Evolutionary conservation across 2,329 filamentous ascomycete genomes (phyloP), one percentile per base, ranked within the genome.

Genomic region (Pezicula carpinea): DNA sequence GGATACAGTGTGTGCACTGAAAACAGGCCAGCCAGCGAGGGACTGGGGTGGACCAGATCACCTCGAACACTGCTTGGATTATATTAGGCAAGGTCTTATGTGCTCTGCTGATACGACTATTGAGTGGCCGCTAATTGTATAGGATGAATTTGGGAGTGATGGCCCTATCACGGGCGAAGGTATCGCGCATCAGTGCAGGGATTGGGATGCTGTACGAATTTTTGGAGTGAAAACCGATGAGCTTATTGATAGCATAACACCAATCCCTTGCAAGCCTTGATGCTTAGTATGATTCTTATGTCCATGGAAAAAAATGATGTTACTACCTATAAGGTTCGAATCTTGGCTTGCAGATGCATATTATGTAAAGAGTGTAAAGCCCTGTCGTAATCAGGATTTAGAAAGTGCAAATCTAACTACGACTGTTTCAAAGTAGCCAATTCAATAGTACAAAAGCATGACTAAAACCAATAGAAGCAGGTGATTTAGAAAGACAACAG

Each of bases 111-210:
- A 46, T 33, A 46, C 44, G 18, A 46, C 44, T 36, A n/a, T 46
- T 19, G 44, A 46, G 69, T 3, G 80, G 54, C 2, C 64, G 65
- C 34, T 36, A 11, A n/a, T n/a, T 36, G 34, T 36, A 36, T n/a
- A 36, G 34, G 34, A 36, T 5, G 34, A n/a, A 5, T 36, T 36
- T 36, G 34, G 34, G 17, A 36, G 34, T 8, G 34, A 36, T 17
- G 34, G 34, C 34, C 34, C 34, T 5, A 36, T 36, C 34, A 36
- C 34, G 17, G 34, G 34, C 17, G 34, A 36, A n/a, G 34, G 34
- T 3, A 36, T 36, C 17, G 17, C 34, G 17, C 34, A 36, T 36
- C 11, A 36, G 34, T 36, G 34, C 34, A 36, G 17, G 34, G 17
- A 36, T 17, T 36, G 34, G 34, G 34, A 36, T n/a, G 14, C 34